Evolutionary conservation across 2,329 filamentous ascomycete species (phyloP), one percentile per base, ranked within the genome.

Genomic region (Trichothecium roseum): DNA sequence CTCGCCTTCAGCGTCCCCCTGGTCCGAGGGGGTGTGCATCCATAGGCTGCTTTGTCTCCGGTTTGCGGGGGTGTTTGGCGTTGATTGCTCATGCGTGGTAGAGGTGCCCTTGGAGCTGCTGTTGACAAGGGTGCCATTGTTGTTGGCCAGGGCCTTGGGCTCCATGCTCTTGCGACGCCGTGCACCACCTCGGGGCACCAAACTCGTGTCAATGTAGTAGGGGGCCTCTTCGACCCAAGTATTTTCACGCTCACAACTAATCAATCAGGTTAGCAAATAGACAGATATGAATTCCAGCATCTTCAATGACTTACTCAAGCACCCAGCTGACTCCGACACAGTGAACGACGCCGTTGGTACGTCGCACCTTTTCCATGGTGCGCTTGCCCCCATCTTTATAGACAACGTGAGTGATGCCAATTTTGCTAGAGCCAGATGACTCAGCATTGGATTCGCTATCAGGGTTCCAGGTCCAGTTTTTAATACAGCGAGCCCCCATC

Each of bases 301-400:
- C 9, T 13, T 15, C n/a, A n/a, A 32, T 12, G 4, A 74, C 80
- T 72, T 73, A 86, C 81, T 94, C 85, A 42, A 94, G 69, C 37
- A 91, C 82, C 85, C 86, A 94, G 44, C 78, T 79, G 32, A 93
- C 82, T 34, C 86, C 86, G 37, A 94, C 85, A 58, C 86, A 93
- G 46, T 84, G 78, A 27, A 94, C 83, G 20, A 84, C 66, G 5
- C 84, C 84, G 12, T 73, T 69, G 28, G 74, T 78, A 47, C 81
- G 72, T 38, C 77, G 69, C 6, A 89, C 81, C 58, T 87, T 93
- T 52, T 93, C 81, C 44, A 94, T 59, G 1, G 86, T 94, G 18
- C 80, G 69, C 50, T 81, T 79, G 29, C 78, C 78, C 31, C 87
- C 87, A 50, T 94, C 87, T 55, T 94, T 94, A 66, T 79, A 94